Percentiles rank a stretch among this genome's conserved stretches.
These are phyloP conservation scores for Tuber calosporum DNA, from an alignment of 495 filamentous ascomycete species.

Conservation along the genomic window DNA sequence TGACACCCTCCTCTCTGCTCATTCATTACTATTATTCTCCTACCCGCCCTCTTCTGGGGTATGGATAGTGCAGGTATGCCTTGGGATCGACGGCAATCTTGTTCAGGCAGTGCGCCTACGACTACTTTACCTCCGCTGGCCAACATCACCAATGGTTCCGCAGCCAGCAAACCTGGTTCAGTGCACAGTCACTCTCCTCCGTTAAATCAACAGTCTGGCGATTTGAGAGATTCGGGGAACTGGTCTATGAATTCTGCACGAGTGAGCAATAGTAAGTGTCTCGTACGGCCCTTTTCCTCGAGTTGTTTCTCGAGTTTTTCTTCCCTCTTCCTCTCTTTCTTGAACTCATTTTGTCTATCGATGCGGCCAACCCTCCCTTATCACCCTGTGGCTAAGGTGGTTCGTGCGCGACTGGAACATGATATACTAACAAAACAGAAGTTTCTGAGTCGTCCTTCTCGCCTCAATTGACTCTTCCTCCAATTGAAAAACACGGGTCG, in stretches of 20 bases:
- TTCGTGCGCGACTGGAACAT: slow-evolving; percentile 10
- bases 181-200: slow-evolving; percentile 34
- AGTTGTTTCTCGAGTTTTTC: slow-evolving; percentile 6
- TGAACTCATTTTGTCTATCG: slow-evolving; percentile 5
- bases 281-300: slow-evolving; percentile 5
- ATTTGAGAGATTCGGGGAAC: slow-evolving; percentile 41
- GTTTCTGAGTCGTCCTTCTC: slow-evolving; percentile 35
- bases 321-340: not conserved
- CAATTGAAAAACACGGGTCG: slow-evolving; percentile 37
- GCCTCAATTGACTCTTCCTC: slow-evolving; percentile 40
- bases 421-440: slow-evolving; percentile 28
- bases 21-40: not conserved
- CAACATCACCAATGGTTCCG: slow-evolving; percentile 35
- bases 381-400: not conserved
- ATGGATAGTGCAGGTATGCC: slow-evolving; percentile 1
- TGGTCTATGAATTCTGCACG: slow-evolving; percentile 40
- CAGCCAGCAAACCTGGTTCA: slow-evolving; percentile 24
- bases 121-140: slow-evolving; percentile 38
- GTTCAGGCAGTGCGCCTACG: slow-evolving; percentile 15
- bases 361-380: slow-evolving; percentile 7
- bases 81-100: slow-evolving; percentile 33
- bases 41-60: not conserved
- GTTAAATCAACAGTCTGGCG: slow-evolving; percentile 25
- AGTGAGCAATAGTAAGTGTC: slow-evolving; percentile 36
- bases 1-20: not conserved